Conservation (phyloP, 805 yeast species). For the Hanseniaspora guilliermondii region DNA sequence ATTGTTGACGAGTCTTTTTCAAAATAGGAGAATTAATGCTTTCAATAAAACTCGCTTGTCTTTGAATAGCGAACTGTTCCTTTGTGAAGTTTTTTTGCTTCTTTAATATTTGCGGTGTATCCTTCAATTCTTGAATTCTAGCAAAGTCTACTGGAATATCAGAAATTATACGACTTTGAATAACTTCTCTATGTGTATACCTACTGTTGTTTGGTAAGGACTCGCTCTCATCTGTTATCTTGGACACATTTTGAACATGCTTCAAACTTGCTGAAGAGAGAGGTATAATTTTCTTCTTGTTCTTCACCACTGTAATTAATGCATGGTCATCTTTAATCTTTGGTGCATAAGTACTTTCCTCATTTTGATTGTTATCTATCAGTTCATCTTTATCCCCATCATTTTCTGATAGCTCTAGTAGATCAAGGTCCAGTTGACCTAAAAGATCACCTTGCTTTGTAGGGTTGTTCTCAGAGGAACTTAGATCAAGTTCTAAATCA, state of each 20-base stretch:
- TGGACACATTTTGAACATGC: slow-evolving; percentile 3
- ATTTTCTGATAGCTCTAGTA: not conserved
- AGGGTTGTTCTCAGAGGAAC: not conserved
- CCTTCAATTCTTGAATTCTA: not conserved
- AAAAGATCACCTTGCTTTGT: not conserved
- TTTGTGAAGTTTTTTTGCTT: not conserved
- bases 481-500: not conserved
- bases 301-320: not conserved
- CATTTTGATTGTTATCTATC: not conserved
- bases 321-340: not conserved
- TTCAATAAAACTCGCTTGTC: slow-evolving; percentile 1
- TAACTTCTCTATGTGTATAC: not conserved
- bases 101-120: not conserved
- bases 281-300: not conserved
- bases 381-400: not conserved
- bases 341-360: slow-evolving; percentile 1
- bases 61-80: not conserved
- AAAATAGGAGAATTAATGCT: not conserved
- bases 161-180: slow-evolving; percentile 2
- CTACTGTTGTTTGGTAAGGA: not conserved
- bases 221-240: not conserved
- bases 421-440: not conserved
- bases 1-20: not conserved
- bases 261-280: slow-evolving; percentile 1
- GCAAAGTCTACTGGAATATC: slow-evolving; percentile 10